These are phyloP conservation scores for Exophiala spinifera DNA, from an alignment of 2,329 filamentous ascomycete species.

Conservation along the genomic window DNA sequence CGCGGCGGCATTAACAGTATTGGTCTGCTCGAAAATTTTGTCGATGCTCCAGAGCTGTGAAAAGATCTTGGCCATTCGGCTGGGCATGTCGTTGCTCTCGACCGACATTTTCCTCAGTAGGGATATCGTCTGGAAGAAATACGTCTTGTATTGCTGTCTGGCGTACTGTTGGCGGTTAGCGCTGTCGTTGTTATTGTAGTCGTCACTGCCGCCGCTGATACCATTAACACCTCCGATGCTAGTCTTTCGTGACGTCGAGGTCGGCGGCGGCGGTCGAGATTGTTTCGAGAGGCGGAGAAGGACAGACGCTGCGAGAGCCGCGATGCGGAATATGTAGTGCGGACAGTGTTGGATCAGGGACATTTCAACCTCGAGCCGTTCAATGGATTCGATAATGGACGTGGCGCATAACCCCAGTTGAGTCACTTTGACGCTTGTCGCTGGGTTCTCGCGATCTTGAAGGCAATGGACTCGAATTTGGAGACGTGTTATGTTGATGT, in stretches of 20 bases:
- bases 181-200: no score
- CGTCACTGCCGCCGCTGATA: no score
- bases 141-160: slow-evolving; percentile 30
- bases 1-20: no score
- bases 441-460: neutral
- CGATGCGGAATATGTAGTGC: slow-evolving; percentile 32
- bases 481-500: slow-evolving; percentile 1
- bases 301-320: slow-evolving; percentile 30
- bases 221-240: no score
- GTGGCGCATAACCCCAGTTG: neutral
- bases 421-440: neutral
- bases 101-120: slow-evolving; percentile 37
- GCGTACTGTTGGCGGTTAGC: neutral
- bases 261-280: slow-evolving; percentile 4
- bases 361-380: neutral
- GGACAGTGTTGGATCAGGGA: slow-evolving; percentile 2
- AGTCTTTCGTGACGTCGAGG: no score
- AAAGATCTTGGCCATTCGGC: slow-evolving; percentile 34
- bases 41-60: slow-evolving; percentile 40
- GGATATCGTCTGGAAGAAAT: slow-evolving; percentile 37
- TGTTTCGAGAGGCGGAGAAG: slow-evolving; percentile 39
- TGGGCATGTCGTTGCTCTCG: slow-evolving; percentile 34
- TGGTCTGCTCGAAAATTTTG: slow-evolving; percentile 38
- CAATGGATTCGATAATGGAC: slow-evolving; percentile 1
- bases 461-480: slow-evolving; percentile 2